These are phyloP conservation scores for Grifola frondosa DNA, from an alignment of 1,284 basidiomycete genomes.

Conservation along the genomic window DNA sequence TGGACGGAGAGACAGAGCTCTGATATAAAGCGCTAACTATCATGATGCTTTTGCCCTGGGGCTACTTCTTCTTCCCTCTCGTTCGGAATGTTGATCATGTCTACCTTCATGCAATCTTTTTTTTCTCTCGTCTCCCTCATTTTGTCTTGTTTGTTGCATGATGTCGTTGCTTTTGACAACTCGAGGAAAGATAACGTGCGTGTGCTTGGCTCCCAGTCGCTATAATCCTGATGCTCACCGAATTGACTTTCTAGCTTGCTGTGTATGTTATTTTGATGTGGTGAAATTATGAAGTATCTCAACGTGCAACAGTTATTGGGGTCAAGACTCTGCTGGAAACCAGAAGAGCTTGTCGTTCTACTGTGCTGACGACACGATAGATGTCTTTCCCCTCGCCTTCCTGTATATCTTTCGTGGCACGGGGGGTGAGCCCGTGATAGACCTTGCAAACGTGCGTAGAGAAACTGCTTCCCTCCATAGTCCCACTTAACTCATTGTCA, in stretches of 20 bases:
- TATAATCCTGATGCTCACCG: conserved; percentile 5
- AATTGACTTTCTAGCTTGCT: conserved; percentile 17
- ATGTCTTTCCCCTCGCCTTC: conserved; percentile 58
- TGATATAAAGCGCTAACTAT: no score
- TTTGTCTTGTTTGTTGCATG: conserved; percentile 17
- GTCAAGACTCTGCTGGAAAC: conserved; percentile 48
- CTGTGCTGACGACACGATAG: conserved; percentile 48
- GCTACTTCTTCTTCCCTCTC: no score
- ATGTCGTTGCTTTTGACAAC: conserved; percentile 26
- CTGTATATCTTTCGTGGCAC: conserved; percentile 51
- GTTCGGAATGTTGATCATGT: conserved; percentile 11
- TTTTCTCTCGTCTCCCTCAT: conserved; percentile 19
- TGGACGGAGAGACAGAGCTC: no score
- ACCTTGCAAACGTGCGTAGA: conserved; percentile 54
- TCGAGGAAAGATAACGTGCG: conserved; percentile 32
- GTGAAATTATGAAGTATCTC: neutral
- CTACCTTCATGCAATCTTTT: conserved; percentile 9
- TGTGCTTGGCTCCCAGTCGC: conserved; percentile 2
- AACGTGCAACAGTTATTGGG: conserved; percentile 35
- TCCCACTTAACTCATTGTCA: no score
- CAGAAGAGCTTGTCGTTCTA: conserved; percentile 49
- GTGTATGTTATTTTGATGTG: conserved; percentile 17
- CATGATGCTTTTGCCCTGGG: no score
- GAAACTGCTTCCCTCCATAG: neutral
- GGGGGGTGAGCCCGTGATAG: conserved; percentile 54